Evolutionary conservation across 305 asterid genomes (phyloP).

Genomic region (Plantago lanceolata): DNA sequence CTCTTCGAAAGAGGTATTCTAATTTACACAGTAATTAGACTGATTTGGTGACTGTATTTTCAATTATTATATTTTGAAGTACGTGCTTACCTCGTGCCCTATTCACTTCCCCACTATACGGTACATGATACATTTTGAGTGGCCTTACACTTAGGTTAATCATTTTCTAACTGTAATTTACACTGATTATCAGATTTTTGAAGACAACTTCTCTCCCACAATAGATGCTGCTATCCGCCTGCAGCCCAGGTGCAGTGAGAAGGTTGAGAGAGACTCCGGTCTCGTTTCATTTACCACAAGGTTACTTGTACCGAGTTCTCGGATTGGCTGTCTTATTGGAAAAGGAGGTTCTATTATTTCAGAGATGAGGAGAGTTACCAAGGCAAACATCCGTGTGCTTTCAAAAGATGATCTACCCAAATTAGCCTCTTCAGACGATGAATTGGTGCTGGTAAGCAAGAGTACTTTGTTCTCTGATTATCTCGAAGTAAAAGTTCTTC

Average conservation of each 20-base stretch:
- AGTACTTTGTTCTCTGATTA: slow-evolving; percentile 10
- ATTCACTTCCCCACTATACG: too few relatives aligned
- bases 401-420: slow-evolving; percentile 87
- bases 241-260: slow-evolving; percentile 97
- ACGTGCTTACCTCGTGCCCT: too few relatives aligned
- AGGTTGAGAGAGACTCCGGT: slow-evolving; percentile 87
- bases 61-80: neutral
- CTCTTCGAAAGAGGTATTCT: slow-evolving; percentile 65
- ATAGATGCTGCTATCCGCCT: slow-evolving; percentile 82
- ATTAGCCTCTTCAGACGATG: slow-evolving; percentile 84
- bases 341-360: slow-evolving; percentile 93
- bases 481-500: neutral
- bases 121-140: too few relatives aligned
- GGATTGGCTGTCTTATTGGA: slow-evolving; percentile 89
- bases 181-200: slow-evolving; percentile 41
- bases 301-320: slow-evolving; percentile 84
- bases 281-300: slow-evolving; percentile 68
- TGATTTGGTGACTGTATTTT: neutral
- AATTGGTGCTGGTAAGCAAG: slow-evolving; percentile 81
- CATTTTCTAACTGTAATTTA: neutral
- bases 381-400: slow-evolving; percentile 80
- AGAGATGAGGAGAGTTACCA: slow-evolving; percentile 80
- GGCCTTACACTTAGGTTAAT: neutral
- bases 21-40: neutral
- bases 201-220: slow-evolving; percentile 75